Base-by-base conservation (phyloP, 83 land plant species). In the Thuja plicata region DNA sequence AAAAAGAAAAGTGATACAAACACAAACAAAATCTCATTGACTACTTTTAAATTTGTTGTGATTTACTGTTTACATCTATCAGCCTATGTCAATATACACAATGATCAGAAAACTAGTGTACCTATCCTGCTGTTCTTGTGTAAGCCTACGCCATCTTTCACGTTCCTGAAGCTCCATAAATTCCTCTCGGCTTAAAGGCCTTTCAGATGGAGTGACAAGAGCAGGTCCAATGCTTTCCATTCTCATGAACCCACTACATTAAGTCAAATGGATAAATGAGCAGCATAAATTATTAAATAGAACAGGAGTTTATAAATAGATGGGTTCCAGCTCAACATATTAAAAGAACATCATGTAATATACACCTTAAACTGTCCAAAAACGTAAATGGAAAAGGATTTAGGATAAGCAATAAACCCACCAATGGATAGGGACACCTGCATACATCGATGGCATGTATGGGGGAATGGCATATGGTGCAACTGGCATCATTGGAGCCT, bases 401-500 rank as follows among this genome's bases (percentile, higher is more conserved):
- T n/a, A 41, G 54, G 52, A 30, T 30, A 37, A 86, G 38, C 13
- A 89, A 86, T 45, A 60, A 87, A 89, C 90, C 77, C 91, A 95
- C 96, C 92, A 43, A 30, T 85, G 89, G 19, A 77, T 78, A 74
- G 93, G 92, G 15, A 89, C 79, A 74, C 98, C 94, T 90, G 90
- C 86, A 91, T 93, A 95, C 89, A 94, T 84, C 10, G 93, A 86
- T 84, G 97, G 92, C 90, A 92, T 87, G 79, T 88, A 94, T 55
- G 97, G 88, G 86, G 96, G 92, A 85, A 92, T 86, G n/a, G 88
- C 91, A 89, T 88, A 95, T 81, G 93, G 94, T 70, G 91, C 54
- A 62, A 87, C 90, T n/a, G 97, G 97, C 79, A 92, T 74, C 89
- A 92, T 91, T n/a, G 91, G 87, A 37, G 90, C 90, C 87, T 95